phyloP scores from a whole-genome alignment of 164 flowering plant species.

The Magnolia kwangsiensis region DNA sequence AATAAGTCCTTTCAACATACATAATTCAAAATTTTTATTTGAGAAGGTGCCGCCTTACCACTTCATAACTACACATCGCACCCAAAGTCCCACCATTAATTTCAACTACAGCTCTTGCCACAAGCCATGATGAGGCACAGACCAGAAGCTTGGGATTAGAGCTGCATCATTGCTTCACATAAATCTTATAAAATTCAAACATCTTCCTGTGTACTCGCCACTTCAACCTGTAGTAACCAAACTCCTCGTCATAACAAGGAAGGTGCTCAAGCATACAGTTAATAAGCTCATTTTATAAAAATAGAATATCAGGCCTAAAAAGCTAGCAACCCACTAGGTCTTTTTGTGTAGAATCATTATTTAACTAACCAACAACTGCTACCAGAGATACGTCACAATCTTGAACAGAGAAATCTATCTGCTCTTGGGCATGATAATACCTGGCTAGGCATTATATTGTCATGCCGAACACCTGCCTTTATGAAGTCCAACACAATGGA shows the following conservation, averaged over 20 bases:
- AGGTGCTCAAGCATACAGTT: background rate
- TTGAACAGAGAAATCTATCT: background rate
- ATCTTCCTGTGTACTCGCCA: background rate
- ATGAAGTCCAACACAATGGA: constrained; percentile 52
- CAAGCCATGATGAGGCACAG: no score
- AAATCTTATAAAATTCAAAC: background rate
- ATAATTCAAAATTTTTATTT: no score
- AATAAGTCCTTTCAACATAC: no score
- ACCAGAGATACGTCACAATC: background rate
- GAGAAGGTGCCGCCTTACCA: no score
- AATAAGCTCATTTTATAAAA: background rate
- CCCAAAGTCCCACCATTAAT: no score
- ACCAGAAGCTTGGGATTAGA: no score
- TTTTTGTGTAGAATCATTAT: no score
- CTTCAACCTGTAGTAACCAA: background rate
- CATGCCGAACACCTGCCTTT: constrained; percentile 25
- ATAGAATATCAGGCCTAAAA: background rate
- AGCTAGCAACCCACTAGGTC: no score
- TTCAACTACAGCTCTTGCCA: no score
- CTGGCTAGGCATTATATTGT: background rate
- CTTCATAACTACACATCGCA: no score
- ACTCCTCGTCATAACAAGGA: background rate
- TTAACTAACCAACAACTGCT: background rate
- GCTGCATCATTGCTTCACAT: no score
- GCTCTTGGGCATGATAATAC: background rate